phyloP scores from a whole-genome alignment of 2,329 filamentous ascomycete genomes.

The Achaetomium macrosporum region DNA sequence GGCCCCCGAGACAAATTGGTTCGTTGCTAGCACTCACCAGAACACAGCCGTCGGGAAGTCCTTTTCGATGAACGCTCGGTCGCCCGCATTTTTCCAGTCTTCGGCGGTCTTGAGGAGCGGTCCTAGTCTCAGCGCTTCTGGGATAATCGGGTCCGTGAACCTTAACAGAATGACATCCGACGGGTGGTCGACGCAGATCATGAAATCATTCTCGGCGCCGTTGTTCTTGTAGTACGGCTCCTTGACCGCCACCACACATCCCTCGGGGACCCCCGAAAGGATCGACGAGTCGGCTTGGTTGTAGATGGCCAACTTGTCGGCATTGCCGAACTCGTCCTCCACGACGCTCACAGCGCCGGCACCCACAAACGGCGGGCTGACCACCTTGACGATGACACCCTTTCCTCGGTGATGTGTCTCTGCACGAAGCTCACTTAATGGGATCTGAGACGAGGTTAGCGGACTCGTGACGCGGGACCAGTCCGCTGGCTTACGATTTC shows the following conservation, averaged over 20 bases:
- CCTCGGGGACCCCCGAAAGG: slow-evolving; percentile 30
- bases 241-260: slow-evolving; percentile 31
- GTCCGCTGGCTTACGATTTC: slow-evolving; percentile 20
- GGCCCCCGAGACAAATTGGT: neutral
- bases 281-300: slow-evolving; percentile 32
- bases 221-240: slow-evolving; percentile 35
- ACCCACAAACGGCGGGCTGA: slow-evolving; percentile 30
- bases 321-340: slow-evolving; percentile 33
- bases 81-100: slow-evolving; percentile 24
- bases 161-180: slow-evolving; percentile 30
- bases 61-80: slow-evolving; percentile 28
- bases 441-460: slow-evolving; percentile 21
- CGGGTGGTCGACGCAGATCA: slow-evolving; percentile 34
- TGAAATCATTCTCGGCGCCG: slow-evolving; percentile 26
- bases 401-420: slow-evolving; percentile 33
- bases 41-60: slow-evolving; percentile 30
- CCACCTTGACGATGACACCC: slow-evolving; percentile 28
- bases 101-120: slow-evolving; percentile 21
- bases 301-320: slow-evolving; percentile 35
- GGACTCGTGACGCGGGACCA: neutral
- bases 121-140: slow-evolving; percentile 23
- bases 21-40: slow-evolving; percentile 24
- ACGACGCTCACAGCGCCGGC: slow-evolving; percentile 33
- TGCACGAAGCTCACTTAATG: slow-evolving; percentile 27
- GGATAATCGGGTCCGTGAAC: slow-evolving; percentile 30